Evolutionary conservation across 164 flowering plant species (phyloP).

Genomic region (Saururus chinensis): DNA sequence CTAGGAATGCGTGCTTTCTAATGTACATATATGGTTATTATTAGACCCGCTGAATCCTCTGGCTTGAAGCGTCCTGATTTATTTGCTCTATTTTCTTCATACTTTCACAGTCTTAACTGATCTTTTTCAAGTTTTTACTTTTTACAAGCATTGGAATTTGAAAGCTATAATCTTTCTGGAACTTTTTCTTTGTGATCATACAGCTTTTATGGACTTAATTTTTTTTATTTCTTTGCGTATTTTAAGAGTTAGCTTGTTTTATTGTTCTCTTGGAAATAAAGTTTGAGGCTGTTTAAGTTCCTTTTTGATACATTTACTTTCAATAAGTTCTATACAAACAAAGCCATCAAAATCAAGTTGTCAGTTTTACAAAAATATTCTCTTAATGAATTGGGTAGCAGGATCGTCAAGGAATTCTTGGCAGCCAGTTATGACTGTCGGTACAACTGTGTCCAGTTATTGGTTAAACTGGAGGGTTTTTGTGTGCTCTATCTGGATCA

Average conservation of each 20-base stretch:
- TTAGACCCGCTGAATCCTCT: no score
- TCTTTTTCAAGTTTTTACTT: no score
- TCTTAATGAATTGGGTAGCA: constrained; percentile 42
- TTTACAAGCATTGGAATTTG: no score
- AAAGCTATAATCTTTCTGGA: no score
- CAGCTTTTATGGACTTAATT: no score
- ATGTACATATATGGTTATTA: no score
- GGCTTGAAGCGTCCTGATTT: no score
- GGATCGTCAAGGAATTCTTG: constrained; percentile 48
- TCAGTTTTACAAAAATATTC: constrained; percentile 4
- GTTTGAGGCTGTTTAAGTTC: not conserved
- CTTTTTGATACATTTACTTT: not conserved
- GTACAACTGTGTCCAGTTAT: constrained; percentile 52
- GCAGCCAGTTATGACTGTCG: constrained; percentile 53
- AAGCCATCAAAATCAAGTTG: not conserved
- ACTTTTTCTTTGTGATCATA: no score
- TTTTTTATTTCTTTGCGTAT: no score
- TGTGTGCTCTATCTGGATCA: constrained; percentile 52
- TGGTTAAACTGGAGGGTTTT: constrained; percentile 87
- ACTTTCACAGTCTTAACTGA: no score
- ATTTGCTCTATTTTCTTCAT: no score
- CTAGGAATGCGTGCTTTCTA: no score
- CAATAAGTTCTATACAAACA: not conserved
- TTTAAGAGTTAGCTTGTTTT: not conserved
- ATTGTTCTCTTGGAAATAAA: not conserved